A percentile compares a stretch with the other conserved stretches of the same genome.
Conservation (phyloP, 2,329 filamentous ascomycete genomes). For the Fusarium sp. region DNA sequence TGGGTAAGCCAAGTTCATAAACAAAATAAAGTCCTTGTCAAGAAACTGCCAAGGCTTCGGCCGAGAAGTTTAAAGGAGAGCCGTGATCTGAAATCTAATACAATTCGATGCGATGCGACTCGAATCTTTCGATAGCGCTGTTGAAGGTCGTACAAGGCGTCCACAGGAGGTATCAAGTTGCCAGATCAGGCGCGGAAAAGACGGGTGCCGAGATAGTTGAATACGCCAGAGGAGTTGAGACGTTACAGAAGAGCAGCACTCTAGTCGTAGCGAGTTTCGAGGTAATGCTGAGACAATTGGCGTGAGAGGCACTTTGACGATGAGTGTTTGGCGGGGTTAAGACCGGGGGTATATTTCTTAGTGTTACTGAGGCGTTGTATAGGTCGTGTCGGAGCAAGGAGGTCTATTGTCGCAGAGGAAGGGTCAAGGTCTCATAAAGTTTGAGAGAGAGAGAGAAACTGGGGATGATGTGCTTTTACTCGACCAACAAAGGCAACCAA, state of each 20-base stretch:
- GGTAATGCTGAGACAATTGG: constrained; percentile 41
- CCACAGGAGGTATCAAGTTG: constrained; percentile 26
- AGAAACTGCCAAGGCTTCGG: background rate
- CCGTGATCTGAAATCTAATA: constrained; percentile 36
- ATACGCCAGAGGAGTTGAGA: constrained; percentile 42
- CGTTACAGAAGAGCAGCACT: constrained; percentile 35
- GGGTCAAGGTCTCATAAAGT: background rate
- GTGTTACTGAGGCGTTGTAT: constrained; percentile 22
- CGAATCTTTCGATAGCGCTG: constrained; percentile 15
- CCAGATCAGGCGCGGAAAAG: constrained; percentile 32
- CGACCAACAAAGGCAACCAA: constrained; percentile 2
- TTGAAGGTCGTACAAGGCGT: constrained; percentile 21
- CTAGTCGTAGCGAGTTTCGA: constrained; percentile 26
- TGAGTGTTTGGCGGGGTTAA: constrained; percentile 40
- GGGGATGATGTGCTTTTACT: constrained; percentile 32
- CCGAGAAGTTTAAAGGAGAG: constrained; percentile 20
- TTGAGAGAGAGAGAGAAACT: constrained; percentile 6
- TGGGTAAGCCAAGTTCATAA: constrained; percentile 38
- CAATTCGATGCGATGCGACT: constrained; percentile 10
- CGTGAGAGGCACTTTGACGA: constrained; percentile 36
- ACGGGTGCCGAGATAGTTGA: constrained; percentile 31
- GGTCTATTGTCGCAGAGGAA: constrained; percentile 30
- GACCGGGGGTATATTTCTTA: constrained; percentile 15
- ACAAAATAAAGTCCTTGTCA: constrained; percentile 7
- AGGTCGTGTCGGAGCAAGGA: constrained; percentile 16